phyloP scores from a whole-genome alignment of 2,329 filamentous ascomycete genomes.

The Bipolaris zeicola region DNA sequence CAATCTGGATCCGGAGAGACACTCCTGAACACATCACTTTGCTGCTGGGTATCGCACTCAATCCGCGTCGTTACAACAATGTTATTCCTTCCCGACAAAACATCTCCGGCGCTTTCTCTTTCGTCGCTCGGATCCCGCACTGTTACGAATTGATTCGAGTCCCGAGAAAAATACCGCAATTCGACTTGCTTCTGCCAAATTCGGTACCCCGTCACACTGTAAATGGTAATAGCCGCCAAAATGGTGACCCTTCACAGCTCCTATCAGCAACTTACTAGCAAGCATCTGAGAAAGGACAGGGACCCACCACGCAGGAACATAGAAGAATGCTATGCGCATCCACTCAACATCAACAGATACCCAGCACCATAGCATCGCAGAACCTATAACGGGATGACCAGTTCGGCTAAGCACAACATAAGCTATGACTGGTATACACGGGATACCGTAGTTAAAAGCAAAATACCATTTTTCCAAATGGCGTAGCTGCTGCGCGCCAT shows the following conservation, averaged over 20 bases:
- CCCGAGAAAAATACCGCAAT: conserved; percentile 43
- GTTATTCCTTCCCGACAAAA: conserved; percentile 52
- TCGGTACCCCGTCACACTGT: conserved; percentile 67
- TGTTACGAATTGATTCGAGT: conserved; percentile 11
- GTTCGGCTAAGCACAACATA: conserved; percentile 68
- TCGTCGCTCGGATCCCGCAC: background rate
- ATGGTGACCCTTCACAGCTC: conserved; percentile 57
- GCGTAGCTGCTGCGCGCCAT: conserved; percentile 67
- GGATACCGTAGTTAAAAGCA: conserved; percentile 72
- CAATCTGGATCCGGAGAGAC: conserved; percentile 17
- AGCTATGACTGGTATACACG: conserved; percentile 69
- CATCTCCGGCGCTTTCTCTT: conserved; percentile 48
- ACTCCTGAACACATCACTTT: conserved; percentile 38
- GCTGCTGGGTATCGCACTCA: conserved; percentile 60
- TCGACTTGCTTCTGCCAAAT: conserved; percentile 70
- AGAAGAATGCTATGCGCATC: conserved; percentile 76
- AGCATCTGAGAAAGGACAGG: no score
- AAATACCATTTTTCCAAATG: conserved; percentile 74
- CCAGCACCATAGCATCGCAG: conserved; percentile 84
- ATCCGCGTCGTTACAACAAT: conserved; percentile 63
- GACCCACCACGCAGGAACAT: conserved; percentile 69
- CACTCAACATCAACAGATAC: conserved; percentile 69
- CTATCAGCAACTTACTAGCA: conserved; percentile 12
- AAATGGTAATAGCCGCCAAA: conserved; percentile 66
- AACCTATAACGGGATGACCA: conserved; percentile 68